A percentile compares a stretch with the other conserved stretches of the same genome.
These are phyloP conservation scores for Hsuehochloa calcarea DNA, from an alignment of 176 grass and related monocot genomes.

Conservation along the genomic window DNA sequence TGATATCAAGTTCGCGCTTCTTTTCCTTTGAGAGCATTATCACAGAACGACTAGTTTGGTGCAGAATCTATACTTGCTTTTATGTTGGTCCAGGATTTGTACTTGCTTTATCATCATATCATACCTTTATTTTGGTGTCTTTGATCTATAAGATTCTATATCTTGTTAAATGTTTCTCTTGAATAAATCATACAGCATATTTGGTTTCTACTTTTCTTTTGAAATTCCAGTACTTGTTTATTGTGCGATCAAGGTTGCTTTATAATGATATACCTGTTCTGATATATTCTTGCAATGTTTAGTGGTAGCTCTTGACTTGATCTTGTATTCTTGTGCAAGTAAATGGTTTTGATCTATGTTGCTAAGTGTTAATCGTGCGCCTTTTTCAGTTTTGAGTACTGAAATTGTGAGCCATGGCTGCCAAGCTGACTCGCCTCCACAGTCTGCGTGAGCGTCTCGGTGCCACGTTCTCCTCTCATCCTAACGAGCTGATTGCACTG, in stretches of 20 bases:
- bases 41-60: not conserved
- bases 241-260: not conserved
- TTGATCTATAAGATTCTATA: not conserved
- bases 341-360: not conserved
- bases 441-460: constrained; percentile 74
- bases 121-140: not conserved
- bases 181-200: not conserved
- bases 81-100: not conserved
- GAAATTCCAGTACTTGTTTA: not conserved
- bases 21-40: not conserved
- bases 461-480: constrained; percentile 78
- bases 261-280: not conserved
- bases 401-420: constrained; percentile 52
- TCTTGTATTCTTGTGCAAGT: constrained; percentile 43
- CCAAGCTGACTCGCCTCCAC: constrained; percentile 79
- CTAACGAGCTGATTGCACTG: constrained; percentile 93
- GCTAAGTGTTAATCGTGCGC: not conserved
- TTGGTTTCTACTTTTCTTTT: not conserved
- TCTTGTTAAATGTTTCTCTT: not conserved
- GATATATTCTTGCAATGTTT: not conserved
- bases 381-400: constrained; percentile 30
- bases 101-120: constrained; percentile 8
- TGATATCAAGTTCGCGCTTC: not conserved
- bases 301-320: not conserved
- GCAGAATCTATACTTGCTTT: not conserved